A percentile compares a stretch with the other conserved stretches of the same genome.
phyloP scores from a whole-genome alignment of 2,329 filamentous ascomycete genomes.

The Aureobasidium sp. region DNA sequence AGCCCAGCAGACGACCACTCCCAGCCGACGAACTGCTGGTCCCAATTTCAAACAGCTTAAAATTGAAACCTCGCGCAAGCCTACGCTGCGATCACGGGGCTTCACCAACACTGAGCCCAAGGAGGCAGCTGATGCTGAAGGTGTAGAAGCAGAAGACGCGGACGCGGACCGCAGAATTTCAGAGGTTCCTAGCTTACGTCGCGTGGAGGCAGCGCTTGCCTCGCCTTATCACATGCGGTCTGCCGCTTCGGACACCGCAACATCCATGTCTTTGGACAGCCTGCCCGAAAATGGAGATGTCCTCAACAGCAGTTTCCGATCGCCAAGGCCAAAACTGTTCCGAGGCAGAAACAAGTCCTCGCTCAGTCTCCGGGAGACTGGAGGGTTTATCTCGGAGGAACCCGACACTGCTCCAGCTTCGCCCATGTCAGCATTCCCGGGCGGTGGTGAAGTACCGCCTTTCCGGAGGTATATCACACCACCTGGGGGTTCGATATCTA shows the following conservation, averaged over 20 bases:
- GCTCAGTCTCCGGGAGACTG: constrained; percentile 66
- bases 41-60: constrained; percentile 76
- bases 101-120: constrained; percentile 7
- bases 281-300: constrained; percentile 10
- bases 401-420: constrained; percentile 15
- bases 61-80: constrained; percentile 63
- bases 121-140: neutral
- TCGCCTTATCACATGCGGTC: constrained; percentile 16
- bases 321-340: constrained; percentile 27
- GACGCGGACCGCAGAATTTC: constrained; percentile 12
- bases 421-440: constrained; percentile 16
- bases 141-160: neutral
- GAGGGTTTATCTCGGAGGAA: constrained; percentile 40
- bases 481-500: neutral
- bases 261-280: constrained; percentile 17
- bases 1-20: constrained; percentile 10
- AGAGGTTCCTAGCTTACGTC: constrained; percentile 16
- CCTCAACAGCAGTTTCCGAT: neutral
- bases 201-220: constrained; percentile 9
- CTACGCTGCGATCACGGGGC: constrained; percentile 15
- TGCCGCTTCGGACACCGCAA: constrained; percentile 16
- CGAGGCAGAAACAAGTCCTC: constrained; percentile 45
- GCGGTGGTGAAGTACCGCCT: neutral
- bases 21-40: constrained; percentile 71
- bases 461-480: constrained; percentile 7